These are phyloP conservation scores for Prunus campanulata DNA, from an alignment of 306 rosid genomes.

Conservation along the genomic window DNA sequence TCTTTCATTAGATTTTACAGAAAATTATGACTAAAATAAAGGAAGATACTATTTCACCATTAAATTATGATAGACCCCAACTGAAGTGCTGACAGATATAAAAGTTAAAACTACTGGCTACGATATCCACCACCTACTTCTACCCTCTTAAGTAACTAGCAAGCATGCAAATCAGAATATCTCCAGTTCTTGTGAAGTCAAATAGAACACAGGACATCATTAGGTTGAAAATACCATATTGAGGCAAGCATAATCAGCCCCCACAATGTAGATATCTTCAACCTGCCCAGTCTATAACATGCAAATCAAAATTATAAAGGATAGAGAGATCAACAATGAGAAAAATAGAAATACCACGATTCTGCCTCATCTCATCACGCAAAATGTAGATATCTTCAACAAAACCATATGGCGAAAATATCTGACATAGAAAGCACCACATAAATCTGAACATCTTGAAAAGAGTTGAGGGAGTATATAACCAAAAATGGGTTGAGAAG, in stretches of 20 bases:
- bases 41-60: slow-evolving; percentile 8
- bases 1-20: background rate
- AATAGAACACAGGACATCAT: background rate
- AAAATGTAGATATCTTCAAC: slow-evolving; percentile 65
- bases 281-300: background rate
- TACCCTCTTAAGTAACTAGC: background rate
- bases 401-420: slow-evolving; percentile 76
- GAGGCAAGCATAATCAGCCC: background rate
- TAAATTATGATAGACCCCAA: slow-evolving; percentile 19
- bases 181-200: background rate
- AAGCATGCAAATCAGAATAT: background rate
- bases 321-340: slow-evolving; percentile 22
- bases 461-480: background rate
- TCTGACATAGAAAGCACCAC: slow-evolving; percentile 46
- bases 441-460: slow-evolving; percentile 1
- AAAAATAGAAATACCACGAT: slow-evolving; percentile 58
- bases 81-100: slow-evolving; percentile 1
- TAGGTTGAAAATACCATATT: background rate
- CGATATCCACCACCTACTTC: background rate
- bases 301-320: background rate
- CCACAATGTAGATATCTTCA: background rate
- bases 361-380: slow-evolving; percentile 42
- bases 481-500: background rate
- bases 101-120: slow-evolving; percentile 10
- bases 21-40: slow-evolving; percentile 6